Base-by-base conservation (phyloP, 192 early-diverging fungal species). In the Linnemannia schmuckeri region DNA sequence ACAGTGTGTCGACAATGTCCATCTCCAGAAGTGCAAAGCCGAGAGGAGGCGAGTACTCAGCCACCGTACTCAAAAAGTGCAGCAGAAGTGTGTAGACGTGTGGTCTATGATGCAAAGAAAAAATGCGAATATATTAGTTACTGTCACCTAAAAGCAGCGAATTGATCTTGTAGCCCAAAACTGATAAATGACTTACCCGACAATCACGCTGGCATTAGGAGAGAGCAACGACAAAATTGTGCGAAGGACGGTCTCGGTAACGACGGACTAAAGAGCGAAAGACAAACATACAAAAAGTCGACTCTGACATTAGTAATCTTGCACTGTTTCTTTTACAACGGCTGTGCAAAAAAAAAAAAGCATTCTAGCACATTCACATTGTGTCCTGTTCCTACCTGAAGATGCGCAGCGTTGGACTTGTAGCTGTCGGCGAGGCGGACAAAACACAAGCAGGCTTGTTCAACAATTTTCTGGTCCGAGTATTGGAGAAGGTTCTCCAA, bases 381-480 rank as follows among this genome's bases (percentile, higher is more conserved):
- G 63, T 18, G 17, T 13, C 1, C 27, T 30, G 37, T 3, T 1
- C 40, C 40, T 86, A 86, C 84, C 84, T 86, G 84, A 44, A 86
- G 84, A 75, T 87, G 86, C 20, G 89, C 90, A 41, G 90, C 81
- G 24, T 89, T 87, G 35, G 89, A 85, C 46, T 91, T 91, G 72
- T 90, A 92, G 77, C 95, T 95, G 24, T 92, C 90, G 3, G 93
- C 89, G 49, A 98, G 90, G 38, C 93, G 81, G 30, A 92, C 90
- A 78, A 97, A 88, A 30, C 92, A 91, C 1, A 89, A 75, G 24
- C 96, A 95, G 6, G 93, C 83, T 46, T 95, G 87, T 70, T 97
- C 94, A 7, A 94, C 94, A 1, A 97, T 89, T 74, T 93, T 96
- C 76, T 92, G 89, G 74, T 98, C 97, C 3, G 90, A 81, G 80